Evolutionary conservation across 441 rosid genomes (phyloP).

Genomic region (Erodium trifolium): DNA sequence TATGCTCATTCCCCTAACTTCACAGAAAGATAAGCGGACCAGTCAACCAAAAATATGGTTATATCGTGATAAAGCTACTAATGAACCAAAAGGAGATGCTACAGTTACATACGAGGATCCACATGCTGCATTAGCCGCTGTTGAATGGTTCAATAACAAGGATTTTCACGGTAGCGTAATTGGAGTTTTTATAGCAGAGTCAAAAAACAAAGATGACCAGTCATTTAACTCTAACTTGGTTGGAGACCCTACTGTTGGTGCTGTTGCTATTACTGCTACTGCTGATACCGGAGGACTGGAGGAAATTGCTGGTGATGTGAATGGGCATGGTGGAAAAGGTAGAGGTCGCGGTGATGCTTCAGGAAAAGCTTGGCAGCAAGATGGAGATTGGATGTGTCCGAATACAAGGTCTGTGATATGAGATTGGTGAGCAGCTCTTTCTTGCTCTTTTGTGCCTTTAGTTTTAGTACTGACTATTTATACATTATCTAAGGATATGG

Average conservation of each 20-base stretch:
- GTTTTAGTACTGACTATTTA: neutral
- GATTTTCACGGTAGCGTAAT: conserved; percentile 78
- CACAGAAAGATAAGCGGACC: conserved; percentile 81
- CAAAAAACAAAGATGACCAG: conserved; percentile 47
- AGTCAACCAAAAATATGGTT: conserved; percentile 91
- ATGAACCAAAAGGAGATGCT: conserved; percentile 96
- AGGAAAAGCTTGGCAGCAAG: conserved; percentile 86
- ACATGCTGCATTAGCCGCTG: conserved; percentile 88
- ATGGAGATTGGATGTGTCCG: conserved; percentile 96
- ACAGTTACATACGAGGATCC: conserved; percentile 96
- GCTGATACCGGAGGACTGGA: conserved; percentile 41
- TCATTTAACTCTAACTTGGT: conserved; percentile 18
- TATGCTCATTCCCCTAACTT: neutral
- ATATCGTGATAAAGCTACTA: conserved; percentile 72
- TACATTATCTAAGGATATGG: conserved; percentile 14
- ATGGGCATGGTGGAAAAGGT: conserved; percentile 55
- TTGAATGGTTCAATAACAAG: conserved; percentile 94
- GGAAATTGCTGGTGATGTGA: conserved; percentile 35
- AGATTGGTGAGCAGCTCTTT: conserved; percentile 96
- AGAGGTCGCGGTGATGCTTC: conserved; percentile 68
- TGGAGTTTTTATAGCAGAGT: conserved; percentile 77
- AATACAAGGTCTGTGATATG: conserved; percentile 99
- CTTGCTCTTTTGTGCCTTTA: conserved; percentile 46
- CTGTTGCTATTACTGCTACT: neutral
- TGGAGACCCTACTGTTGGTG: conserved; percentile 24